These are phyloP conservation scores for Vicia faba DNA, from an alignment of 306 rosid species.

Conservation along the genomic window DNA sequence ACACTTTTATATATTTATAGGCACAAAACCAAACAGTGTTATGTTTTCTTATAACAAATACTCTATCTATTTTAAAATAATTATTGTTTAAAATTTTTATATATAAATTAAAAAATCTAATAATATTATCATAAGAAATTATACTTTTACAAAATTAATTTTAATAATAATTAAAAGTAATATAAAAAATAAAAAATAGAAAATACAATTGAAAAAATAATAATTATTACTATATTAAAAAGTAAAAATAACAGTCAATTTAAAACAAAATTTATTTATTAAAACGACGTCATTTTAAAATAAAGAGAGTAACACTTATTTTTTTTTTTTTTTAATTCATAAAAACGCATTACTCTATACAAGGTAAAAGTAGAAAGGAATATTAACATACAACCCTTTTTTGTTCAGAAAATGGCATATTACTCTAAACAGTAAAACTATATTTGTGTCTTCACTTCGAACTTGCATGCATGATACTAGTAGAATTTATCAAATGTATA, in stretches of 20 bases:
- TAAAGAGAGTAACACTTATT: constrained; percentile 6
- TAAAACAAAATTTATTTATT: too few species aligned
- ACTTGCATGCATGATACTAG: constrained; percentile 1
- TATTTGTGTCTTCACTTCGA: background rate
- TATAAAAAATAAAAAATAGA: too few species aligned
- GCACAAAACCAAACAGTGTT: constrained; percentile 11
- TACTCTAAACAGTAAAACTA: constrained; percentile 13
- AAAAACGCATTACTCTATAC: background rate
- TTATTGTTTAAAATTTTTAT: too few species aligned
- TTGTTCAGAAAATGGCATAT: constrained; percentile 6
- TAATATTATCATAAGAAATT: too few species aligned
- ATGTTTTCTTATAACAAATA: constrained; percentile 15
- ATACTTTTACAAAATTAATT: too few species aligned
- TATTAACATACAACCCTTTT: constrained; percentile 30
- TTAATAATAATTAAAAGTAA: too few species aligned
- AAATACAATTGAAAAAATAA: too few species aligned
- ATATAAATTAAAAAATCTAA: too few species aligned
- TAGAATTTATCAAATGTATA: background rate
- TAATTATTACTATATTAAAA: too few species aligned
- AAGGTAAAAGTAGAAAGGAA: constrained; percentile 37
- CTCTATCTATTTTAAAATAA: too few species aligned
- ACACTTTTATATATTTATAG: constrained; percentile 1
- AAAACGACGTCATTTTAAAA: too few species aligned
- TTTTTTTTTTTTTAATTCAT: constrained; percentile 13
- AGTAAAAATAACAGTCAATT: too few species aligned